phyloP scores from a whole-genome alignment of 176 grass and related monocot species.

The Cenchrus fungigraminus region DNA sequence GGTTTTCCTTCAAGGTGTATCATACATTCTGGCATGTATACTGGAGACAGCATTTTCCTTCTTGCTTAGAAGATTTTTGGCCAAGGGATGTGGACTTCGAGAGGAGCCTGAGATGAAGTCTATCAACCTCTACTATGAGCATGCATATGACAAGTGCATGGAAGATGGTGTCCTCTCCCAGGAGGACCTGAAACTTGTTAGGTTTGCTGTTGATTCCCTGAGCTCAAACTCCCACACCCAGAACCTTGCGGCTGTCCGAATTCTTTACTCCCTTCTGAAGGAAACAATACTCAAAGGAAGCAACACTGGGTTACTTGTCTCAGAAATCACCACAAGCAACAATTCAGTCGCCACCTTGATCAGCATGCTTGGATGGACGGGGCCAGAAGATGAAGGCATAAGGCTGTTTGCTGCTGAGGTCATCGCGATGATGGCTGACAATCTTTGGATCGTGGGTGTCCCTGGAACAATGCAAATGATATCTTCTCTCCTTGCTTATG shows the following conservation, averaged over 20 bases:
- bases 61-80: no score
- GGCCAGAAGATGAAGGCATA: neutral
- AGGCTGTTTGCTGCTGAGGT: neutral
- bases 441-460: neutral
- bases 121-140: slow-evolving; percentile 13
- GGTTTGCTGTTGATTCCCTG: neutral
- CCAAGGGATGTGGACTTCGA: no score
- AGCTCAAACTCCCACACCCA: neutral
- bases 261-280: neutral
- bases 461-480: neutral
- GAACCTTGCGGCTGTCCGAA: neutral
- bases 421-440: neutral
- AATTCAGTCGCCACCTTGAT: neutral
- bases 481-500: neutral
- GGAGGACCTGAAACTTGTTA: neutral
- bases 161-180: neutral
- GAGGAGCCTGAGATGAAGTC: neutral
- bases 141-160: slow-evolving; percentile 11
- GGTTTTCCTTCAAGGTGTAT: neutral
- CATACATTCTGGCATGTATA: no score
- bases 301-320: neutral
- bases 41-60: no score
- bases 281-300: no score
- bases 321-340: neutral
- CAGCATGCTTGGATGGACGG: neutral